Evolutionary conservation across 2,329 filamentous ascomycete genomes (phyloP).

Genomic region (Fusarium sp.): DNA sequence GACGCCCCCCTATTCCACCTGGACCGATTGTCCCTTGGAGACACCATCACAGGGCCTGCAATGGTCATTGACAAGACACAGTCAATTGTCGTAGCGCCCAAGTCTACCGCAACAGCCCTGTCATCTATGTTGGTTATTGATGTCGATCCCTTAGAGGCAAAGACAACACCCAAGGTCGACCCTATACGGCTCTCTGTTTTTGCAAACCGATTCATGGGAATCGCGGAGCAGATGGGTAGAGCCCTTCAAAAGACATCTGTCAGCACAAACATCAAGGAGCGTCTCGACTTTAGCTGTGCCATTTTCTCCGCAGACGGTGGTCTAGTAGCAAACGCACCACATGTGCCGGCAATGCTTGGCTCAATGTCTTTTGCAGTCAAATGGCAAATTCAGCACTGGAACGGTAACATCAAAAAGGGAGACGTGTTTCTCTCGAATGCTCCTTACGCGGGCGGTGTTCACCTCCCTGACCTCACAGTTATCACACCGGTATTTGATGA

Average conservation of each 20-base stretch:
- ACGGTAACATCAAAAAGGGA: neutral
- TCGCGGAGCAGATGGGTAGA: slow-evolving; percentile 86
- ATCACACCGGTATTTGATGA: slow-evolving; percentile 74
- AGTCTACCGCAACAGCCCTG: slow-evolving; percentile 76
- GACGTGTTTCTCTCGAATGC: neutral
- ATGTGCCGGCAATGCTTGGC: slow-evolving; percentile 51
- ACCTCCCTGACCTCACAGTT: neutral
- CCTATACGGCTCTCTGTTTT: slow-evolving; percentile 85
- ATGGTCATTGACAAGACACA: neutral
- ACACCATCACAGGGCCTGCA: neutral
- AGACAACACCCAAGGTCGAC: slow-evolving; percentile 69
- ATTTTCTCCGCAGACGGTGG: slow-evolving; percentile 82
- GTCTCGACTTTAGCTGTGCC: slow-evolving; percentile 85
- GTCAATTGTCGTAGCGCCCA: neutral
- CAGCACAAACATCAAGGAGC: slow-evolving; percentile 85
- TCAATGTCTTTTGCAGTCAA: neutral
- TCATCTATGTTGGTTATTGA: slow-evolving; percentile 92
- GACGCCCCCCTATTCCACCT: neutral
- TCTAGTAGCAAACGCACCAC: slow-evolving; percentile 82
- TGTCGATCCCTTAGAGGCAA: neutral
- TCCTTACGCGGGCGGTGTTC: neutral
- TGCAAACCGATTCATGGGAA: slow-evolving; percentile 86
- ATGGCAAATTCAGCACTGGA: neutral
- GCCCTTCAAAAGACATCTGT: slow-evolving; percentile 85
- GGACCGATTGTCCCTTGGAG: neutral